These are phyloP conservation scores for Boechera retrofracta DNA, from an alignment of 345 rosid species.

Conservation along the genomic window DNA sequence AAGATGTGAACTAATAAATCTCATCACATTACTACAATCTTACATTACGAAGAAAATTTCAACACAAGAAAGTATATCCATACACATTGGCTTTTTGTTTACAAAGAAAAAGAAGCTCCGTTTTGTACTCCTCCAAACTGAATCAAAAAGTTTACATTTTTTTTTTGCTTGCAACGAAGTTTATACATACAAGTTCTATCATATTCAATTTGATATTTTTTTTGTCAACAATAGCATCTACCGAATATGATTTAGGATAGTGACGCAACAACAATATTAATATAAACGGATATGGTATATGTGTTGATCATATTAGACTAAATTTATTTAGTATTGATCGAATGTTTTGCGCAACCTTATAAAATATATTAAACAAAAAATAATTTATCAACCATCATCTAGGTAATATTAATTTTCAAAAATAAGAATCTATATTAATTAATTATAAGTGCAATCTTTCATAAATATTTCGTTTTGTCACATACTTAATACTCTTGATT, in stretches of 20 bases:
- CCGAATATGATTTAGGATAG: too few relatives aligned
- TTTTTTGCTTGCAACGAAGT: neutral
- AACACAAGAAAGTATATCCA: neutral
- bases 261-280: too few relatives aligned
- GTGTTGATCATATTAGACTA: too few relatives aligned
- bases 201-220: neutral
- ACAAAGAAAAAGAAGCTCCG: neutral
- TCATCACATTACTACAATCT: constrained; percentile 18
- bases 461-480: neutral
- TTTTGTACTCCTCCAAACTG: constrained; percentile 9
- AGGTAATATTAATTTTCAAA: neutral
- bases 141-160: constrained; percentile 2
- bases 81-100: constrained; percentile 19
- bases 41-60: constrained; percentile 19
- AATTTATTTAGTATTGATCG: neutral
- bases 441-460: neutral
- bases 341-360: neutral
- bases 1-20: constrained; percentile 23
- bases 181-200: neutral
- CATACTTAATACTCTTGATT: neutral
- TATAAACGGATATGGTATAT: too few relatives aligned
- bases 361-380: neutral
- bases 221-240: neutral
- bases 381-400: neutral
- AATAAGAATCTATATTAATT: neutral